A percentile compares a stretch with the other conserved stretches of the same genome.
These are phyloP conservation scores for Termitomyces sp. DNA, from an alignment of 768 basidiomycete species.

Conservation along the genomic window DNA sequence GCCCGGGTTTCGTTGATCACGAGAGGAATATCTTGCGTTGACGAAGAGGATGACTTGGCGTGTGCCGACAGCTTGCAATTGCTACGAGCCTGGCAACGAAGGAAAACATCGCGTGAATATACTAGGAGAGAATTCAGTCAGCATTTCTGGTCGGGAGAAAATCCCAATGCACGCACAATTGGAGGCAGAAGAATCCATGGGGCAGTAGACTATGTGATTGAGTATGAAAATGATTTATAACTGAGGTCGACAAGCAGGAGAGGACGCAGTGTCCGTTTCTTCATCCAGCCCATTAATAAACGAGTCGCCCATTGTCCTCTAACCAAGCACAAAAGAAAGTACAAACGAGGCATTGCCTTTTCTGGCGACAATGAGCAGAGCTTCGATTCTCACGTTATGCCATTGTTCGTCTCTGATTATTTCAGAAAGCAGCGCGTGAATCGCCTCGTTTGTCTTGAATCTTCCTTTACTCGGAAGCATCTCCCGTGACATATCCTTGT, in stretches of 20 bases:
- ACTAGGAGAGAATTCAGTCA: conserved; percentile 16
- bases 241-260: conserved; percentile 11
- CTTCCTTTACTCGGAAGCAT: too few relatives aligned
- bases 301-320: conserved; percentile 12
- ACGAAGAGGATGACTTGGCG: conserved; percentile 10
- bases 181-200: conserved; percentile 23
- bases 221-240: conserved; percentile 10
- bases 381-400: conserved; percentile 9
- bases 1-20: conserved; percentile 26
- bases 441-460: too few relatives aligned
- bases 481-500: too few relatives aligned
- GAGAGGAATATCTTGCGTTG: conserved; percentile 18
- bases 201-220: conserved; percentile 12
- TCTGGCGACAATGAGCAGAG: conserved; percentile 17
- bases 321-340: conserved; percentile 20
- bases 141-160: background rate
- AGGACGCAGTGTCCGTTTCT: conserved; percentile 16
- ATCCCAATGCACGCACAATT: conserved; percentile 20
- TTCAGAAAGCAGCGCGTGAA: too few relatives aligned
- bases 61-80: conserved; percentile 11
- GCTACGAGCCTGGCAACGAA: conserved; percentile 26
- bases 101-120: conserved; percentile 27
- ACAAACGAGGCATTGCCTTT: conserved; percentile 20
- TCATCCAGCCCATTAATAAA: conserved; percentile 6
- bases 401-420: background rate